Evolutionary conservation across 345 rosid species (phyloP), one percentile per base, ranked within the genome.

Genomic region (Acer negundo): DNA sequence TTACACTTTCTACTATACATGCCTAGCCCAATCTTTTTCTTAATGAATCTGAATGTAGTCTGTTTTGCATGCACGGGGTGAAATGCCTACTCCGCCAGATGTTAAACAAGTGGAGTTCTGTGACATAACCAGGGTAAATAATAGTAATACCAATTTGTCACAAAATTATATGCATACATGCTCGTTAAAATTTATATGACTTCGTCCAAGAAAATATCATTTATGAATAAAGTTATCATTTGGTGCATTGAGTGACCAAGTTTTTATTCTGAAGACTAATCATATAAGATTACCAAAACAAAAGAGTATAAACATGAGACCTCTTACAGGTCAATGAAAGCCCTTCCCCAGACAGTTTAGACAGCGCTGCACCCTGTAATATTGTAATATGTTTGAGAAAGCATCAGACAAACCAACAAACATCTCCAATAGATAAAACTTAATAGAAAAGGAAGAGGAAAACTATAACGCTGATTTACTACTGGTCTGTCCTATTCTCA

Each of bases 331-430:
- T 85, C 84, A 86, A 64, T 24, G 19, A 51, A 85, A 86, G 56
- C 83, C 93, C 79, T 87, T 91, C 12, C 94, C 98, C 59, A 90
- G 46, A 75, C 97, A 94, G 83, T 90, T 94, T 53, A 94, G 87
- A 84, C 97, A 94, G 40, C 86, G 86, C 75, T 94, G 95, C 67
- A 94, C 85, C 89, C 97, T 92, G 89, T 61, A 84, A 83, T 38
- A 17, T 59, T 15, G 88, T 49, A 80, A 81, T 11, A 17, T 20
- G 49, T 46, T 15, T 64, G 9, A 23, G 15, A 67, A 26, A 35
- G 47, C 40, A 42, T 61, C 49, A 46, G 12, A 46, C 49, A 46
- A 46, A 46, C 10, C 8, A 42, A 42, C 46, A 44, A 35, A 35
- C 47, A 42, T 59, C 47, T 12, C 5, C 22, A 4, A 8, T 9